A percentile compares a stretch with the other conserved stretches of the same genome.
Conservation (phyloP, 176 grass and related monocot genomes). For the Hyparrhenia diplandra region DNA sequence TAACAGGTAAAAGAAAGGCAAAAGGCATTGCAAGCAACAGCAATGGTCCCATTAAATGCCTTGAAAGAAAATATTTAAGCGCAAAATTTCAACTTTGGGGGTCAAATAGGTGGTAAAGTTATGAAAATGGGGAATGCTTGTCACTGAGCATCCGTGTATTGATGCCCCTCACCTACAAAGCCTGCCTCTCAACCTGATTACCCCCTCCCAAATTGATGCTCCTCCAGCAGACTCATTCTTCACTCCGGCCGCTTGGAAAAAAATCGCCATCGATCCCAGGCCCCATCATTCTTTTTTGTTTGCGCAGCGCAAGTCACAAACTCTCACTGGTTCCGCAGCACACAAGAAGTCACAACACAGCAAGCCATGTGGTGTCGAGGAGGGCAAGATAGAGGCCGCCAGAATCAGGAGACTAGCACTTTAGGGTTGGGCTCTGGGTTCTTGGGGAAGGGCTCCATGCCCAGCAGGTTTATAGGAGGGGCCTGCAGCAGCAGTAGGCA, state of each 20-base stretch:
- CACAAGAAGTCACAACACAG: neutral
- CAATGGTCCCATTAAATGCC: neutral
- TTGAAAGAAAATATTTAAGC: constrained; percentile 2
- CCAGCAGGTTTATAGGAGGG: too few species aligned
- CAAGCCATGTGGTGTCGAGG: neutral
- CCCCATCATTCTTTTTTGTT: neutral
- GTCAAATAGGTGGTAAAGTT: neutral
- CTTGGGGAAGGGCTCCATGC: too few species aligned
- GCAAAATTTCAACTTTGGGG: neutral
- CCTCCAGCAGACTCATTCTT: neutral
- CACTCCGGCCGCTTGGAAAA: neutral
- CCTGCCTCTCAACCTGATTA: neutral
- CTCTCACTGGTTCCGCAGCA: neutral
- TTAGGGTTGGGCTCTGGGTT: too few species aligned
- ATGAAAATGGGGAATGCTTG: neutral
- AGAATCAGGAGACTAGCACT: neutral
- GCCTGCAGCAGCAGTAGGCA: neutral
- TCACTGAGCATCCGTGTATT: neutral
- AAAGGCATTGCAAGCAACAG: neutral
- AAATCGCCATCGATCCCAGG: neutral
- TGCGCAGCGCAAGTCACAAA: neutral
- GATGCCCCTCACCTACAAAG: neutral
- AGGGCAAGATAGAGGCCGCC: neutral
- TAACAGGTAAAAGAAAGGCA: neutral
- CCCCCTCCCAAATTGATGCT: neutral